Conservation (phyloP, 2,329 filamentous ascomycete genomes). For the Aspergillus oerlinghausenensis region DNA sequence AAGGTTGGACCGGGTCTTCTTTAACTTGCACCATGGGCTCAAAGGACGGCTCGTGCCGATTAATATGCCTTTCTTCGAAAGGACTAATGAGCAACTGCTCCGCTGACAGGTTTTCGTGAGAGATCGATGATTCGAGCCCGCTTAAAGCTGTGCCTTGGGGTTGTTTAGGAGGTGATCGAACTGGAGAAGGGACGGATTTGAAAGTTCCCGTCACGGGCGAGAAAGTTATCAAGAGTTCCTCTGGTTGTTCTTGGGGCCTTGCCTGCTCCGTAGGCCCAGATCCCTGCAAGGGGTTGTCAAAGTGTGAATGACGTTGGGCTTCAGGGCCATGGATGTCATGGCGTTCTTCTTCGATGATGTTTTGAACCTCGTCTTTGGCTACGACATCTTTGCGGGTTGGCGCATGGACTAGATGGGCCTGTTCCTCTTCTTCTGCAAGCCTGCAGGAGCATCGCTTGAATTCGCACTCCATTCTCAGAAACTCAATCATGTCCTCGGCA, state of each 20-base stretch:
- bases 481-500: conserved; percentile 54
- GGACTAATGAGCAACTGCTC: conserved; percentile 5
- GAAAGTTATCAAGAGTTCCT: conserved; percentile 39
- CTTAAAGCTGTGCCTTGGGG: conserved; percentile 15
- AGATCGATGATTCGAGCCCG: conserved; percentile 7
- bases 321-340: neutral
- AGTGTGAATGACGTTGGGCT: neutral
- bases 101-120: conserved; percentile 3
- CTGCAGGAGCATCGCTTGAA: conserved; percentile 47
- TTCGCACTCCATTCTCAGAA: conserved; percentile 47
- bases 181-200: conserved; percentile 35
- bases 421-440: conserved; percentile 40
- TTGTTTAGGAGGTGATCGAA: conserved; percentile 24
- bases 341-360: conserved; percentile 1
- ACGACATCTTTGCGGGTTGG: neutral
- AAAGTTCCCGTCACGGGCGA: conserved; percentile 44
- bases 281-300: neutral
- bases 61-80: conserved; percentile 7
- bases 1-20: neutral
- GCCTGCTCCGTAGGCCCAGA: conserved; percentile 9
- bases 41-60: conserved; percentile 7
- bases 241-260: conserved; percentile 16
- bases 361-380: neutral
- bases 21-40: conserved; percentile 11
- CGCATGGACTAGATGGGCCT: conserved; percentile 36